Base-by-base conservation (phyloP, 208 protist species). In the Leishmania tropica region DNA sequence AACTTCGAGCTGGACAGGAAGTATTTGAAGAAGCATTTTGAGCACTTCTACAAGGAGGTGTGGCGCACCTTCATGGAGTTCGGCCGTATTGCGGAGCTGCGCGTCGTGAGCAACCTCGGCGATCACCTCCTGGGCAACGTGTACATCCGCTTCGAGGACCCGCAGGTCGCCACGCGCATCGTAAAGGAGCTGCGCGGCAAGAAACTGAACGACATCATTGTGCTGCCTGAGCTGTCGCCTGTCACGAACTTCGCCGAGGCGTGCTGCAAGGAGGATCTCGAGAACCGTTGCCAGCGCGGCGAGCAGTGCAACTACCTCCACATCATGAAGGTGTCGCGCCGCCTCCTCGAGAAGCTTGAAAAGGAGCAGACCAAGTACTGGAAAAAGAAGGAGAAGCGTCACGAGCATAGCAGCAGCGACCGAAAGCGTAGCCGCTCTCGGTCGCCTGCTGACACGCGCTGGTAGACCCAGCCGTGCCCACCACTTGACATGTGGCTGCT, bases 221-320 rank as follows among this genome's bases (percentile, higher is more conserved):
- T 99, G 28, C 79, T 95, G 80, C 97, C 98, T 11, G 98, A 99
- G 92, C 92, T 99, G 83, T 99, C 95, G n/a, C 99, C 99, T 6
- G 99, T 99, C 6, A 99, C 95, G 35, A 99, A 99, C 89, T 99
- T 99, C 82, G 91, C 92, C 1, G 98, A 99, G 84, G 98, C 98
- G 62, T 96, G 97, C 86, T 99, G 99, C 93, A 96, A 98, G 79
- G 98, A 99, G 83, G 99, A 99, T 80, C 93, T 99, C 53, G 96
- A 99, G 81, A 89, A 89, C 70, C 87, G 90, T 31, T 99, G 99
- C 90, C 80, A 78, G 37, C 94, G 98, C 54, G 98, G 97, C 10
- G 89, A 92, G 40, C 98, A 99, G 88, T 99, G 99, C 92, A 99
- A 99, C 90, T 99, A 99, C 85, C 93, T 99, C 76, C 99, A 99